Percentiles rank a stretch among this genome's conserved stretches.
Evolutionary conservation across 768 basidiomycete genomes (phyloP).

Genomic region (Mycena vulgaris): DNA sequence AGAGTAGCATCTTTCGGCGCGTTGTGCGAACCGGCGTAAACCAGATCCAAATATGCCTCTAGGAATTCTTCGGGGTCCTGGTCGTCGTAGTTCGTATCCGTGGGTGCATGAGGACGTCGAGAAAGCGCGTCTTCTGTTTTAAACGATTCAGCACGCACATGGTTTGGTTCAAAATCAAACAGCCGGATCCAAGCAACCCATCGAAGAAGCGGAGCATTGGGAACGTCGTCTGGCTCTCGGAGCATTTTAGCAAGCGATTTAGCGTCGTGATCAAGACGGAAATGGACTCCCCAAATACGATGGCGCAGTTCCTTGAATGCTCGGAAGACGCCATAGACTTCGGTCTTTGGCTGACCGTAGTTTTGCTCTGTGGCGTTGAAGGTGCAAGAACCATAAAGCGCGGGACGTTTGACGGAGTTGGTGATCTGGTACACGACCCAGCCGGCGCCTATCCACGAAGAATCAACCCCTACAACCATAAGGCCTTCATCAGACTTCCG

Average conservation of each 20-base stretch:
- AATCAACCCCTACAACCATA: too few relatives aligned
- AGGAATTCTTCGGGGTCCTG: too few relatives aligned
- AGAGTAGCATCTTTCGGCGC: background rate
- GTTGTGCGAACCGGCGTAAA: background rate
- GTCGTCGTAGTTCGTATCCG: too few relatives aligned
- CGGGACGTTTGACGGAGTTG: constrained; percentile 40
- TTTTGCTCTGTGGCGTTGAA: too few relatives aligned
- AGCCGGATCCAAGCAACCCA: constrained; percentile 55
- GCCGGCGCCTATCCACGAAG: constrained; percentile 49
- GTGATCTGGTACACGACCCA: constrained; percentile 52
- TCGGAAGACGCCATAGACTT: constrained; percentile 53
- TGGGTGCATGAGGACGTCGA: constrained; percentile 29
- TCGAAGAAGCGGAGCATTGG: constrained; percentile 52
- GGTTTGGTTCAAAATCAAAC: too few relatives aligned
- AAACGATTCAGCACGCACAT: constrained; percentile 49
- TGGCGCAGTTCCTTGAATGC: constrained; percentile 48
- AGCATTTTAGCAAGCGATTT: constrained; percentile 55
- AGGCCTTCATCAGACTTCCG: constrained; percentile 39
- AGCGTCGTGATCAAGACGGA: constrained; percentile 53
- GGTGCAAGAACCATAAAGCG: constrained; percentile 51
- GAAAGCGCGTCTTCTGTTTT: constrained; percentile 52
- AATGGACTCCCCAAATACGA: constrained; percentile 49
- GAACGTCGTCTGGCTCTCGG: too few relatives aligned
- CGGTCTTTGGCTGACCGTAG: too few relatives aligned
- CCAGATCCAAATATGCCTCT: too few relatives aligned